Evolutionary conservation across 495 filamentous ascomycete genomes (phyloP).

Genomic region (Neurospora sp.): DNA sequence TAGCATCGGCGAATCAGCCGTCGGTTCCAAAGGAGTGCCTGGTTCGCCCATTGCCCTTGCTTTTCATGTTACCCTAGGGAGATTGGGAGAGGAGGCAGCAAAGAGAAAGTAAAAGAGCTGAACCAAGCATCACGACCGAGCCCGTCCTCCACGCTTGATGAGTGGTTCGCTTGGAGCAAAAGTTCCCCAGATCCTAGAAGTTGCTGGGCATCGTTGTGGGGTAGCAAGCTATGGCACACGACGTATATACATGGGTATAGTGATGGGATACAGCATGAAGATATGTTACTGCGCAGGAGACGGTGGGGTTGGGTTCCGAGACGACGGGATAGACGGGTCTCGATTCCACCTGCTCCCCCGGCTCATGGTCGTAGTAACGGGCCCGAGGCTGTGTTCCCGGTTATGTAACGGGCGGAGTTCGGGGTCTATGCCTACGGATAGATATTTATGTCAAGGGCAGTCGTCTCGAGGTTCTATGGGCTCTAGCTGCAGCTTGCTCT

Average conservation of each 20-base stretch:
- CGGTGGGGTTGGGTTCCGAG: background rate
- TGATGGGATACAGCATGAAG: background rate
- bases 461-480: background rate
- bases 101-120: background rate
- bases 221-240: background rate
- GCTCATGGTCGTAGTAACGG: background rate
- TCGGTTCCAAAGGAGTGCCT: background rate
- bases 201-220: background rate
- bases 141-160: background rate
- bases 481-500: background rate
- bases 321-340: background rate
- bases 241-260: background rate
- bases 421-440: background rate
- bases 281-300: background rate
- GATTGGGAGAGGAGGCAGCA: background rate
- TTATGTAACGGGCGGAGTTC: background rate
- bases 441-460: background rate
- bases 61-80: background rate
- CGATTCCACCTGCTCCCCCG: background rate
- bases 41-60: background rate
- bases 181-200: background rate
- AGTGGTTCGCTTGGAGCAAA: background rate
- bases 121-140: background rate
- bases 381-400: background rate
- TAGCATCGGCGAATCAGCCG: background rate